phyloP scores from a whole-genome alignment of 2,329 filamentous ascomycete genomes.

The Aspergillus nomiae region DNA sequence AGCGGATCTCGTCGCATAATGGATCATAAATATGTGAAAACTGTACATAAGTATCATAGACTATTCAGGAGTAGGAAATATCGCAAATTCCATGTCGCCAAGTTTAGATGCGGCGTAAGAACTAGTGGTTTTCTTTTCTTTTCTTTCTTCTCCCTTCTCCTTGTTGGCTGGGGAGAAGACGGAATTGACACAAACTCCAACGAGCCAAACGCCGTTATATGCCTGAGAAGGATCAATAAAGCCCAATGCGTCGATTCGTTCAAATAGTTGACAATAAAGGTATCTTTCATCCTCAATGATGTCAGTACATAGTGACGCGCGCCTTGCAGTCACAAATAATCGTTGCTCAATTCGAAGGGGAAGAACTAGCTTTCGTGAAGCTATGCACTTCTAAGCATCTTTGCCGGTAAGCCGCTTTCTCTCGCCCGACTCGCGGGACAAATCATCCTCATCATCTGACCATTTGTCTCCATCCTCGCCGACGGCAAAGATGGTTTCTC shows the following conservation, averaged over 20 bases:
- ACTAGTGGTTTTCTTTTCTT: not conserved
- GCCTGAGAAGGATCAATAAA: slow-evolving; percentile 23
- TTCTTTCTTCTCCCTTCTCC: not conserved
- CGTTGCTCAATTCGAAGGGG: not conserved
- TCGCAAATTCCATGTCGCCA: not conserved
- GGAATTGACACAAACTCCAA: not conserved
- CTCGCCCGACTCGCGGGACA: slow-evolving; percentile 52
- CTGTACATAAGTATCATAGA: not conserved
- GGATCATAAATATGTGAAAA: too few species aligned
- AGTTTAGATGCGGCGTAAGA: not conserved
- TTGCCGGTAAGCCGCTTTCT: slow-evolving; percentile 54
- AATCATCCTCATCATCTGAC: slow-evolving; percentile 68
- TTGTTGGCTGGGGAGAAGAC: not conserved
- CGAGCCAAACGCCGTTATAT: slow-evolving; percentile 24
- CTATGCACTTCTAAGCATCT: slow-evolving; percentile 16
- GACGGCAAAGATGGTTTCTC: slow-evolving; percentile 94
- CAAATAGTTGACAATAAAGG: slow-evolving; percentile 8
- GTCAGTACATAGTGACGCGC: slow-evolving; percentile 13
- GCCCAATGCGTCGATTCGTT: slow-evolving; percentile 9
- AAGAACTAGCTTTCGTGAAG: not conserved
- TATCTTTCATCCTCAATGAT: slow-evolving; percentile 2
- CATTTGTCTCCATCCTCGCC: slow-evolving; percentile 84
- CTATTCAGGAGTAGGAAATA: not conserved
- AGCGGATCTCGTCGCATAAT: too few species aligned
- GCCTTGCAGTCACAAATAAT: slow-evolving; percentile 3